Percentiles rank a stretch among this genome's conserved stretches.
phyloP scores from a whole-genome alignment of 495 filamentous ascomycete species.

The Neurospora sp. region DNA sequence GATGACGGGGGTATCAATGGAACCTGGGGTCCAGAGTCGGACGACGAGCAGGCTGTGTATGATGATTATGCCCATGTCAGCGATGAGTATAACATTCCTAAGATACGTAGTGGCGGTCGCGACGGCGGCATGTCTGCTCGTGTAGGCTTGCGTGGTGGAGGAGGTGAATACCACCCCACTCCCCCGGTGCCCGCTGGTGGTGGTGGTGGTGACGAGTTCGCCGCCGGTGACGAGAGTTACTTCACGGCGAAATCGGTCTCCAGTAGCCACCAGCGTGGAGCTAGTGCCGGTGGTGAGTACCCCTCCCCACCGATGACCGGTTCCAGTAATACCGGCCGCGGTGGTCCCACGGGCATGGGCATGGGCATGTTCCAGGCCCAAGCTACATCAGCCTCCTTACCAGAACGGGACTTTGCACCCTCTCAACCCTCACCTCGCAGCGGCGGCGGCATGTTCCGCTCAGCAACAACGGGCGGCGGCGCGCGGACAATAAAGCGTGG shows the following conservation, averaged over 20 bases:
- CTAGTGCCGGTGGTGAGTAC: background rate
- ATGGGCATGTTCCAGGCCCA: constrained; percentile 5
- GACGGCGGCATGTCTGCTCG: constrained; percentile 3
- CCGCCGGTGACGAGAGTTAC: constrained; percentile 33
- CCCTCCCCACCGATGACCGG: constrained; percentile 9
- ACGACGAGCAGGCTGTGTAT: constrained; percentile 21
- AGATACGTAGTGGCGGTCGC: background rate
- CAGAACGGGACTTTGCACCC: constrained; percentile 11
- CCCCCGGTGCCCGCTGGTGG: background rate
- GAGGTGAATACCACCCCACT: constrained; percentile 11
- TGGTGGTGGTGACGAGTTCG: constrained; percentile 17
- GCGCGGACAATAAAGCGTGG: constrained; percentile 44
- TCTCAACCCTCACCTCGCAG: background rate
- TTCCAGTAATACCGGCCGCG: background rate
- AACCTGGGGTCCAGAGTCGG: constrained; percentile 31
- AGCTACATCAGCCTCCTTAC: background rate
- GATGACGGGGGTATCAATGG: constrained; percentile 45
- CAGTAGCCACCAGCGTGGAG: constrained; percentile 10
- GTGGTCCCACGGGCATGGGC: background rate
- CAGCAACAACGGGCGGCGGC: constrained; percentile 60
- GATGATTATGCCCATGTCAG: constrained; percentile 7
- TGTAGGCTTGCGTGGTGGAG: constrained; percentile 28
- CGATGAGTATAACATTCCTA: background rate
- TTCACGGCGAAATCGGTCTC: constrained; percentile 27
- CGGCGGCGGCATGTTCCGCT: constrained; percentile 41